These are phyloP conservation scores for Phascolomyces articulosus DNA, from an alignment of 371 early-diverging fungal genomes.

Conservation along the genomic window DNA sequence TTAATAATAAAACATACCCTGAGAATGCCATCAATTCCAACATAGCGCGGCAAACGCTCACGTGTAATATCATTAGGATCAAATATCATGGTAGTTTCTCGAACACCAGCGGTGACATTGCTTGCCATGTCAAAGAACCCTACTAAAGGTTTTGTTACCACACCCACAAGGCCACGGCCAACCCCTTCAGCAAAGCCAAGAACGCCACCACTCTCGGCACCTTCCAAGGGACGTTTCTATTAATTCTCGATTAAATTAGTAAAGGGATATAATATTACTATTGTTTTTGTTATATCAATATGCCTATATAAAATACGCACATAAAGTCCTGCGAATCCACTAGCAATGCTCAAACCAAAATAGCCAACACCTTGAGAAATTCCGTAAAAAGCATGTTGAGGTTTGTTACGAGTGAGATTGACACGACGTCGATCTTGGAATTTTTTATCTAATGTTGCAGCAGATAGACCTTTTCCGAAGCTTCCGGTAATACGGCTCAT, in stretches of 20 bases:
- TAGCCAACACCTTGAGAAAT: constrained; percentile 81
- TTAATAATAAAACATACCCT: too few species aligned
- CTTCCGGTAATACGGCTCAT: constrained; percentile 86
- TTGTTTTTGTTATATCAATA: too few species aligned
- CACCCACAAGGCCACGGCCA: constrained; percentile 87
- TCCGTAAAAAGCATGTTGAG: constrained; percentile 82
- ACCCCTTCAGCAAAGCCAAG: constrained; percentile 87
- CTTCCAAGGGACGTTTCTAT: constrained; percentile 81
- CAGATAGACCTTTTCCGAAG: constrained; percentile 83
- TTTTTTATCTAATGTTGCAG: constrained; percentile 84
- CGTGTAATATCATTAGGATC: constrained; percentile 73
- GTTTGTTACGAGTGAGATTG: constrained; percentile 75
- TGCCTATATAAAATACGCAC: too few species aligned
- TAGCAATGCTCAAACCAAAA: constrained; percentile 73
- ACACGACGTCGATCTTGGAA: constrained; percentile 79
- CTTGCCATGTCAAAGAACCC: constrained; percentile 89
- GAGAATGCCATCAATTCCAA: constrained; percentile 83
- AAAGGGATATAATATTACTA: too few species aligned
- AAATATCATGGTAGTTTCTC: constrained; percentile 95
- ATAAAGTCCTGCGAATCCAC: constrained; percentile 85
- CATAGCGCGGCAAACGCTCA: constrained; percentile 86
- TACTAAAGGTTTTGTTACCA: constrained; percentile 86
- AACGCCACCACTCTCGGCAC: constrained; percentile 82
- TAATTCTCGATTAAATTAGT: too few species aligned
- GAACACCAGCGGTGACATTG: constrained; percentile 84